Evolutionary conservation across 805 yeast species (phyloP), one percentile per base, ranked within the genome.

Genomic region (Ogataea zsoltii): DNA sequence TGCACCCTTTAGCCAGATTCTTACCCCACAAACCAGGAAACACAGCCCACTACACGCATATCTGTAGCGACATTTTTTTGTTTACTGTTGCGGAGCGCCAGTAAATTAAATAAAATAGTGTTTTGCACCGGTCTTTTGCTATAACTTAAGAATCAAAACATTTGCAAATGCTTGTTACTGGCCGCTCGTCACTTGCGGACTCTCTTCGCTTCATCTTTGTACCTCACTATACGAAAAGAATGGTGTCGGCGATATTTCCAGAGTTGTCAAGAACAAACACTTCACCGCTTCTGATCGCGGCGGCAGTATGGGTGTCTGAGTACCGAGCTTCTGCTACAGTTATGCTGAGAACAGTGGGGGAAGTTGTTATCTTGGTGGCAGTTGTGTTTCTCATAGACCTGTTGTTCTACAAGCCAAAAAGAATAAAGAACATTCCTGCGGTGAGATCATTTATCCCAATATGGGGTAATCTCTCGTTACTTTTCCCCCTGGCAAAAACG

Each of bases 391-490:
- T 37, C 18, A 14, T 45, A 13, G 55, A 51, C 30, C 12, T 33
- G n/a, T 26, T 45, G 10, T 41, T 34, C 26, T 28, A 31, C 30
- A 45, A 41, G 36, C 55, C 55, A 12, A 40, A 40, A 17, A 41
- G 33, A 16, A 48, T 51, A 30, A 60, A 56, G 41, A 48, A 51
- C 16, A 16, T 64, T 3, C 56, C 60, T 0, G 26, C 35, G 2
- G 60, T 57, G 2, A 25, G 42, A 14, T 56, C 54, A 1, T n/a
- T 26, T 3, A 11, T 58, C 4, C 69, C 68, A n/a, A 23, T 65
- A 7, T 51, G 61, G 46, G 62, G 65, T 2, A 55, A 51, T 13
- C 48, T 65, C 2, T 40, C 49, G 4, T 7, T 63, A 4, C 43
- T 65, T 2, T 51, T 56, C 17, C 67, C 68, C 1, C 56, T 51